Base-by-base conservation (phyloP, 2,329 filamentous ascomycete species). In the Lomentospora prolificans region DNA sequence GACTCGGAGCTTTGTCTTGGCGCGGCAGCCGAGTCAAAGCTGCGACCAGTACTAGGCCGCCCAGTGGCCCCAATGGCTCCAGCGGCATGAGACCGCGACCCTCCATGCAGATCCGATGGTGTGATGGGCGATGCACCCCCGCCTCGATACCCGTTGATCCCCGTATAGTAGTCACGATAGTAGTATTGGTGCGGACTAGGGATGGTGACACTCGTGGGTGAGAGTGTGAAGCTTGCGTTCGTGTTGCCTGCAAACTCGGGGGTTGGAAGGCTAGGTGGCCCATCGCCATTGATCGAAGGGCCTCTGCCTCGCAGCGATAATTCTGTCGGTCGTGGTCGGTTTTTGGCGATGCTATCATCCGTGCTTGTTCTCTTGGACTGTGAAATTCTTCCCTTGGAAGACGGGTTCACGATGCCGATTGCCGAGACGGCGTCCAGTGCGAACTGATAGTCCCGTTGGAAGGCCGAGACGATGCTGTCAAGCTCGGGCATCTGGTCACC, bases 401-500 rank as follows among this genome's bases (percentile, higher is more conserved):
- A 83, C 17, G 88, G 87, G 65, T 95, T 95, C 69, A 91, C 80
- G 56, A 96, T 87, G 17, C 83, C 82, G 50, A 96, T 79, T 51
- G 79, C 80, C 60, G 82, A 77, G 19, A 91, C 76, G 60, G 86
- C 80, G 27, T 86, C 84, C 61, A 95, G 86, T 53, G 87, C 81
- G 63, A 86, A 85, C 24, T 81, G 83, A 67, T 87, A 94, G 64
- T 96, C 91, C 14, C 81, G 81, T 53, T 84, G 79, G 76, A 95
- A 97, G 9, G 85, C 81, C 39, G 81, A 80, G 58, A 91, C 76
- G 55, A 97, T 88, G 50, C 92, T 85, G 44, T 81, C 72, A 17
- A 90, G 68, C 53, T 89, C 85, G 12, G 85, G 82, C 6, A 84
- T 79, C 52, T 86, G 75, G 19, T 65, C 61, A 10, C 76, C 72